A percentile compares a stretch with the other conserved stretches of the same genome.
phyloP scores from a whole-genome alignment of 306 rosid genomes.

The Potentilla sterilis region DNA sequence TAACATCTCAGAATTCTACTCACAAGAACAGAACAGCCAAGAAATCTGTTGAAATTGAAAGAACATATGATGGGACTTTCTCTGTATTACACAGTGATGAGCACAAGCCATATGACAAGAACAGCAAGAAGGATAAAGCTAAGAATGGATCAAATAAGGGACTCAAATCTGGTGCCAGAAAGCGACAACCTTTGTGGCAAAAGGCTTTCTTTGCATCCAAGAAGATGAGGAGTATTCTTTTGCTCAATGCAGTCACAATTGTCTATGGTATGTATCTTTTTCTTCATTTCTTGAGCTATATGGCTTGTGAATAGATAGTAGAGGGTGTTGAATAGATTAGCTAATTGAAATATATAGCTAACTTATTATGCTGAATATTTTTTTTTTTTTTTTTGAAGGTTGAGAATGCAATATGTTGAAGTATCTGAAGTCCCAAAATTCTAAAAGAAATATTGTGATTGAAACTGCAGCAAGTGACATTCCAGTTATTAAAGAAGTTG shows the following conservation, averaged over 20 bases:
- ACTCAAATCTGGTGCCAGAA: not conserved
- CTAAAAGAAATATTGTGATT: not conserved
- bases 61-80: slow-evolving; percentile 3
- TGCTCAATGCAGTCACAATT: slow-evolving; percentile 58
- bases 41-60: slow-evolving; percentile 18
- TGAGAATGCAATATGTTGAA: not conserved
- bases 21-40: not conserved
- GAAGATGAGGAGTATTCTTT: slow-evolving; percentile 54
- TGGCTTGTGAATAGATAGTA: not conserved
- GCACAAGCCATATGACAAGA: not conserved
- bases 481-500: slow-evolving; percentile 72
- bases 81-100: slow-evolving; percentile 4
- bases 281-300: not conserved
- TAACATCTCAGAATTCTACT: slow-evolving; percentile 14
- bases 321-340: not conserved
- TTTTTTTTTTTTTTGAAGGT: too few relatives aligned
- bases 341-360: too few relatives aligned
- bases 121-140: slow-evolving; percentile 11
- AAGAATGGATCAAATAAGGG: not conserved
- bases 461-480: slow-evolving; percentile 63
- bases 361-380: not conserved
- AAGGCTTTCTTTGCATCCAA: slow-evolving; percentile 46
- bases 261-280: slow-evolving; percentile 46
- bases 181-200: slow-evolving; percentile 35
- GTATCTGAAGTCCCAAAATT: not conserved